phyloP scores from a whole-genome alignment of 2,329 filamentous ascomycete genomes.

The Metarhizium brunneum region DNA sequence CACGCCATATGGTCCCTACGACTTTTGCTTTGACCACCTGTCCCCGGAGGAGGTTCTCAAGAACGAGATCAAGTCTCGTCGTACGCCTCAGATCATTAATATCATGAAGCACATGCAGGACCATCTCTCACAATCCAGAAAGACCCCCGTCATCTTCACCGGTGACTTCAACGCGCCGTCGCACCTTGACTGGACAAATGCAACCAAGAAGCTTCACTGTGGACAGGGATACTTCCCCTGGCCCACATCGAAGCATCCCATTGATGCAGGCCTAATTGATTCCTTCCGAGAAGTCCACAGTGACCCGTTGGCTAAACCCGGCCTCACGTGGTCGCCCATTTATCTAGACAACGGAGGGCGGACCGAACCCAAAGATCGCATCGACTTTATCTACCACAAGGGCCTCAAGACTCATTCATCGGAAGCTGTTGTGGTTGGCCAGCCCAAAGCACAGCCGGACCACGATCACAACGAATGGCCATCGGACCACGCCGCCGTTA shows the following conservation, averaged over 20 bases:
- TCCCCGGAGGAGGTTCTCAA: conserved; percentile 21
- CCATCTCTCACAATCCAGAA: conserved; percentile 20
- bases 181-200: conserved; percentile 31
- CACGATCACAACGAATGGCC: conserved; percentile 31
- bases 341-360: conserved; percentile 21
- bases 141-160: conserved; percentile 25
- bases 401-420: conserved; percentile 25
- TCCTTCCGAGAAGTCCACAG: conserved; percentile 28
- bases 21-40: conserved; percentile 30
- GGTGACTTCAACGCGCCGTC: conserved; percentile 36
- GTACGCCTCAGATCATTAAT: conserved; percentile 27
- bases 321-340: conserved; percentile 32
- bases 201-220: conserved; percentile 24
- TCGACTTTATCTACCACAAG: conserved; percentile 33
- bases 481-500: conserved; percentile 28
- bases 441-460: conserved; percentile 23
- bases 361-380: conserved; percentile 29
- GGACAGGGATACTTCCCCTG: conserved; percentile 24
- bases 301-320: conserved; percentile 22
- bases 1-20: conserved; percentile 32
- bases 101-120: conserved; percentile 23
- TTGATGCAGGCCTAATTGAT: conserved; percentile 27
- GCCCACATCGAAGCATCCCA: conserved; percentile 28
- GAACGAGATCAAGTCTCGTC: conserved; percentile 25
- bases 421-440: conserved; percentile 21